These are phyloP conservation scores for Candida verbasci DNA, from an alignment of 805 yeast species.

Conservation along the genomic window DNA sequence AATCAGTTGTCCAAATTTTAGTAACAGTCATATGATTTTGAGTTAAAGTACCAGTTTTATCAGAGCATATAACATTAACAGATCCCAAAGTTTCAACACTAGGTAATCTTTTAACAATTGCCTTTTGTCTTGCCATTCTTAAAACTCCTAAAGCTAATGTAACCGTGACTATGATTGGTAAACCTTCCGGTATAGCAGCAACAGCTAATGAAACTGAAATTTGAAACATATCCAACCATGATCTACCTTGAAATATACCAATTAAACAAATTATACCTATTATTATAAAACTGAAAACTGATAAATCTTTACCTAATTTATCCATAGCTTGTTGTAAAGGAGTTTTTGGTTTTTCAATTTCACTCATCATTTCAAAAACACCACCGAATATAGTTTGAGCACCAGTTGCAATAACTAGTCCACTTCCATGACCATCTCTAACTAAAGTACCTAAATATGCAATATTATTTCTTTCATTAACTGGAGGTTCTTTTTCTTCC, in stretches of 20 bases:
- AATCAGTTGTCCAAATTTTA: constrained; percentile 72
- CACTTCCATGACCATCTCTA: constrained; percentile 92
- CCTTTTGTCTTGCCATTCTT: constrained; percentile 92
- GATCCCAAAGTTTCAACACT: constrained; percentile 94
- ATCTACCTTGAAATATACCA: constrained; percentile 87
- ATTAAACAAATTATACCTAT: constrained; percentile 89
- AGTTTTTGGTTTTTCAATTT: constrained; percentile 95
- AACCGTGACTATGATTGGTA: constrained; percentile 96
- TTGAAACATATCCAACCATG: constrained; percentile 97
- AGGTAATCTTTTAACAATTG: constrained; percentile 91
- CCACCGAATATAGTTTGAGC: constrained; percentile 87
- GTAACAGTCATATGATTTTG: constrained; percentile 89
- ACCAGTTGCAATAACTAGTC: constrained; percentile 90
- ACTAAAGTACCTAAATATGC: constrained; percentile 98
- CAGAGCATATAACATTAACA: constrained; percentile 89
- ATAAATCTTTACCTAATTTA: constrained; percentile 85
- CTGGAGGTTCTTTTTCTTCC: constrained; percentile 34
- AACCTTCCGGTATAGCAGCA: constrained; percentile 98
- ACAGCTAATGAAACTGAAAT: constrained; percentile 96
- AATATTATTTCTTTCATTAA: constrained; percentile 68
- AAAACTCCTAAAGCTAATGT: constrained; percentile 94
- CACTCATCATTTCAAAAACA: constrained; percentile 92
- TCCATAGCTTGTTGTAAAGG: constrained; percentile 97
- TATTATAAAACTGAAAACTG: constrained; percentile 76
- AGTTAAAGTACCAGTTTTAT: constrained; percentile 81